Conservation (phyloP, 306 rosid species). For the Glycyrrhiza uralensis region DNA sequence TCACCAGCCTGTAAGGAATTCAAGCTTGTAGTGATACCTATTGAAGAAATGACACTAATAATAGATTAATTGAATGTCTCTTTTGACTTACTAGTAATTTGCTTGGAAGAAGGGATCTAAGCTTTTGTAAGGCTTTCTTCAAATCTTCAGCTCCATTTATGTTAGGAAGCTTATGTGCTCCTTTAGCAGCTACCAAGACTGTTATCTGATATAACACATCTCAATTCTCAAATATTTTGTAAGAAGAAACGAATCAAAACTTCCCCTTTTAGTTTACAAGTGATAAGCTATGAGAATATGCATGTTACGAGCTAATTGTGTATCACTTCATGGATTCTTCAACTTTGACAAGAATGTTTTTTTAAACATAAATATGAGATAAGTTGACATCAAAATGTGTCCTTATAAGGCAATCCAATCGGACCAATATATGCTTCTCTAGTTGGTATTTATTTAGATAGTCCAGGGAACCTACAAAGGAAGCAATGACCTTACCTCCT, state of each 20-base stretch:
- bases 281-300: neutral
- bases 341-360: neutral
- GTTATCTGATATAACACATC: slow-evolving; percentile 47
- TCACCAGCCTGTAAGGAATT: slow-evolving; percentile 70
- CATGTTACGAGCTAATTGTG: neutral
- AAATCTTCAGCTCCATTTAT: slow-evolving; percentile 66
- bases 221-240: too few relatives aligned
- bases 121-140: slow-evolving; percentile 67
- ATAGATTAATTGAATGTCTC: neutral
- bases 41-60: neutral
- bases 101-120: slow-evolving; percentile 66
- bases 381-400: neutral
- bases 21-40: neutral
- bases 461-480: neutral
- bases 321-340: neutral
- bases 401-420: neutral
- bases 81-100: slow-evolving; percentile 60
- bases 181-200: slow-evolving; percentile 84
- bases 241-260: neutral
- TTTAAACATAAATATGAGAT: neutral
- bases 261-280: neutral
- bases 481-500: neutral
- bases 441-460: neutral
- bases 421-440: neutral
- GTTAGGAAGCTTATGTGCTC: slow-evolving; percentile 72